These are phyloP conservation scores for Fusarium cyanostomum DNA, from an alignment of 2,329 filamentous ascomycete genomes.

Conservation along the genomic window DNA sequence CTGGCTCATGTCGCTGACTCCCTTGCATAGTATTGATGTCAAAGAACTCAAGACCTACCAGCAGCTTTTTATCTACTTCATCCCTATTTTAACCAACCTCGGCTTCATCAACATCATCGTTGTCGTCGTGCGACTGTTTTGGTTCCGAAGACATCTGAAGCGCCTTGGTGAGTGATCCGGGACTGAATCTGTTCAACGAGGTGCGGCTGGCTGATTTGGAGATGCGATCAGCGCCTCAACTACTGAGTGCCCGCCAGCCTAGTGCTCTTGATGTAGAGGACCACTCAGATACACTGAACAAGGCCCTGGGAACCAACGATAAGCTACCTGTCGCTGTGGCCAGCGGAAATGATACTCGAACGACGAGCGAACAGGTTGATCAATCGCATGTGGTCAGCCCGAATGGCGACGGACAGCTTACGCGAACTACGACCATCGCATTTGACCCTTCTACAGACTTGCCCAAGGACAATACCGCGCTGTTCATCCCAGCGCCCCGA, in stretches of 20 bases:
- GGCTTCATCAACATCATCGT: slow-evolving; percentile 60
- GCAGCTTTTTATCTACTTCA: slow-evolving; percentile 60
- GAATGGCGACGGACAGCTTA: neutral
- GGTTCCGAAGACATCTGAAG: slow-evolving; percentile 57
- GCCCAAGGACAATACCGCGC: neutral
- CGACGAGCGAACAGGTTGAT: neutral
- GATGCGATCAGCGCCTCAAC: neutral
- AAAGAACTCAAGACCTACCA: slow-evolving; percentile 60
- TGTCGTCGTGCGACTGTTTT: slow-evolving; percentile 57
- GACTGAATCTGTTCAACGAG: neutral
- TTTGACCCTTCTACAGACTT: neutral
- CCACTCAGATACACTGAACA: neutral
- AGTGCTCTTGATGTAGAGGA: neutral
- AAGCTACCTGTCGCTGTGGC: neutral
- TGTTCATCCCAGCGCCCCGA: neutral
- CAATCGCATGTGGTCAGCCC: neutral
- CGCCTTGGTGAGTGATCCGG: neutral
- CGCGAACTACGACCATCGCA: neutral
- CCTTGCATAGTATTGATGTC: slow-evolving; percentile 54
- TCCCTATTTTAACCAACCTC: slow-evolving; percentile 58
- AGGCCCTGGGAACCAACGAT: neutral
- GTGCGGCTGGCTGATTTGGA: neutral
- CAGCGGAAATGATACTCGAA: neutral
- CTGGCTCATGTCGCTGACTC: neutral
- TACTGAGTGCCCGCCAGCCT: neutral